phyloP scores from a whole-genome alignment of 2,329 filamentous ascomycete genomes.

The Pseudogymnoascus sp. region DNA sequence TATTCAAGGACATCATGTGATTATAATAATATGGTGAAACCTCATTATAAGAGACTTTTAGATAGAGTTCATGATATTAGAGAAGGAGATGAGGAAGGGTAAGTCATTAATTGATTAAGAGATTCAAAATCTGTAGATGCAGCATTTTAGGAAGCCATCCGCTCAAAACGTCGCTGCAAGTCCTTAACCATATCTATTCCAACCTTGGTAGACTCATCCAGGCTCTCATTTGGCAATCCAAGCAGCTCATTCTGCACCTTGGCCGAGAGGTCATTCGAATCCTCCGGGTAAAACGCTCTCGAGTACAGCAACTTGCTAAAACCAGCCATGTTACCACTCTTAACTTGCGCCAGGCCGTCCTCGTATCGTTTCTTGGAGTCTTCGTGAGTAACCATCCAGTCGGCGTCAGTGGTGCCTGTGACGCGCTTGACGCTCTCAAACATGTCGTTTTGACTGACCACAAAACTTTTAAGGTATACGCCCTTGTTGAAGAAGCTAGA shows the following conservation, averaged over 20 bases:
- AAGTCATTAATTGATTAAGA: not conserved
- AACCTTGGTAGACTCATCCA: slow-evolving; percentile 17
- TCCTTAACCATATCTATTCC: slow-evolving; percentile 10
- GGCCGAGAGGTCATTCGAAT: slow-evolving; percentile 12
- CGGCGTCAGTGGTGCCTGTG: slow-evolving; percentile 14
- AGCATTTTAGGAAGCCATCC: not conserved
- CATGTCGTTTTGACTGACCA: slow-evolving; percentile 44
- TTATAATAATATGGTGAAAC: not conserved
- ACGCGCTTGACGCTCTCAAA: slow-evolving; percentile 25
- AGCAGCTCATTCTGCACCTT: slow-evolving; percentile 15
- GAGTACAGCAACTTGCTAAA: slow-evolving; percentile 16
- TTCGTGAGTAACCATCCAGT: slow-evolving; percentile 18
- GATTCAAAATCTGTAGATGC: not conserved
- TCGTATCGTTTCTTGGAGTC: slow-evolving; percentile 11
- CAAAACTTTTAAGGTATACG: slow-evolving; percentile 39
- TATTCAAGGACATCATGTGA: not conserved
- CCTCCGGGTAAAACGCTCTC: slow-evolving; percentile 15
- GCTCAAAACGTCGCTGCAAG: not conserved
- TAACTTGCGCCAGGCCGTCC: slow-evolving; percentile 13
- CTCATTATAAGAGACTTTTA: no score
- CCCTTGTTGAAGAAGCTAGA: slow-evolving; percentile 34
- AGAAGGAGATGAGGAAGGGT: no score
- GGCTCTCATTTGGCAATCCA: slow-evolving; percentile 16
- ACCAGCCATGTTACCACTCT: slow-evolving; percentile 11
- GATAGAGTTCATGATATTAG: no score